Evolutionary conservation across 352 stramenopile genomes (phyloP), one percentile per base, ranked within the genome.

Genomic region (Pythium myriotylum): DNA sequence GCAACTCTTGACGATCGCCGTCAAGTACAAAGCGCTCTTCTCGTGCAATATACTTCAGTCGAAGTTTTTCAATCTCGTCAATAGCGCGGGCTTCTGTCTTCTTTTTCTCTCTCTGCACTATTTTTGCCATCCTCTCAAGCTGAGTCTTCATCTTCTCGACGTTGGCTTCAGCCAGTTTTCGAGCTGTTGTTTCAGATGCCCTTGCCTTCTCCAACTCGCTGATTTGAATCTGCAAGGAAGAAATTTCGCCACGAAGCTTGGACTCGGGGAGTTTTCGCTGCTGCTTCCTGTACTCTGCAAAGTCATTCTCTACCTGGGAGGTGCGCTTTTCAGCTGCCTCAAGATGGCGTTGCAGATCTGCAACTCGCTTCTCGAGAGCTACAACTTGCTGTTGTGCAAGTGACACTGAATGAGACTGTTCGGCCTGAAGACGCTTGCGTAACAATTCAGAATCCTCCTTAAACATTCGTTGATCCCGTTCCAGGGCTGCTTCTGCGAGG

Each of bases 21-120:
- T 92, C 82, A 20, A 94, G 58, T 7, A 92, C 82, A 50, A 84
- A 92, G 37, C 79, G 85, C 53, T 94, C 86, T 56, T 94, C 86
- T 3, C 82, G 76, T 19, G 84, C 86, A 14, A 90, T 74, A 29
- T 92, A 93, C 43, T 92, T 92, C 24, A 94, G 63, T 4, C 83
- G 78, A 23, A 94, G 69, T 46, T 92, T 91, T 41, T 94, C 86
- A 51, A 94, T 50, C 23, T 94, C 86, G 24, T 91, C 80, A 3
- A 79, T 65, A 6, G 78, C 77, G 1, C 72, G 72, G 10, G 61
- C 63, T 54, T 93, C 81, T 24, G 89, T 76, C 50, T 88, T 89
- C 43, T 86, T 86, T 29, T 87, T 91, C 45, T 94, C 86, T 32
- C 65, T 51, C 42, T 78, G 62, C 17, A 94, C 64, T 13, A 87